Conservation (phyloP, 768 basidiomycete genomes). For the Leucosporidium scottii region DNA sequence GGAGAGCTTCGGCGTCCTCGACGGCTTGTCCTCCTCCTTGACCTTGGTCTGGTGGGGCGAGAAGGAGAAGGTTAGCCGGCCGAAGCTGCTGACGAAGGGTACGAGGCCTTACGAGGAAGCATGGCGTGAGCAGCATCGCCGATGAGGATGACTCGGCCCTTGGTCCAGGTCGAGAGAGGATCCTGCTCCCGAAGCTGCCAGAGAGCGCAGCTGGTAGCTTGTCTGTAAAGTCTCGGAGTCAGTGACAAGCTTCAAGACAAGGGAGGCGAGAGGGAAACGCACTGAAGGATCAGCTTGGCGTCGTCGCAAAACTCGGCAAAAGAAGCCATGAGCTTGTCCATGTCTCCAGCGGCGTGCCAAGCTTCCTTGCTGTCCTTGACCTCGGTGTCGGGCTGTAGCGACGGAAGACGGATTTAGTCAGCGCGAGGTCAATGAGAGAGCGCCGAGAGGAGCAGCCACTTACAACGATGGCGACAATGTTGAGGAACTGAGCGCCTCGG, state of each 20-base stretch:
- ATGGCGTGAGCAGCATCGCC: constrained; percentile 34
- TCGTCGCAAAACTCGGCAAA: constrained; percentile 29
- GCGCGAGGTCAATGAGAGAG: not conserved
- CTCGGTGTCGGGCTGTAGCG: constrained; percentile 20
- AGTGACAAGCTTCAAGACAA: not conserved
- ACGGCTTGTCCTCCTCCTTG: constrained; percentile 30
- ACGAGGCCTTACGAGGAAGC: constrained; percentile 8
- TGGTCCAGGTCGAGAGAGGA: constrained; percentile 25
- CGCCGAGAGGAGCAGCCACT: not conserved
- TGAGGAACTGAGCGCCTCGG: constrained; percentile 1
- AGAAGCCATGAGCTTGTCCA: constrained; percentile 20
- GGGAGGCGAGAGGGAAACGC: not conserved
- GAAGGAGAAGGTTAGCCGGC: not conserved
- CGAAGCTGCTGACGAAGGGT: not conserved
- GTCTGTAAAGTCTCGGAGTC: constrained; percentile 4
- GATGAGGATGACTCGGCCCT: constrained; percentile 28
- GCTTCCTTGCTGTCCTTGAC: constrained; percentile 20
- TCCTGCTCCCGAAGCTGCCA: constrained; percentile 36
- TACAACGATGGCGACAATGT: constrained; percentile 15
- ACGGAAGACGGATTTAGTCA: not conserved
- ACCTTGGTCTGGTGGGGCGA: constrained; percentile 27
- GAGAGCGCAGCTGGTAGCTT: constrained; percentile 16
- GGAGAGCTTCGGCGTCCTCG: constrained; percentile 34
- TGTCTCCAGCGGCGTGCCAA: constrained; percentile 26
- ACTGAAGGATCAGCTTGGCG: constrained; percentile 25